phyloP scores from a whole-genome alignment of 345 rosid genomes.

The Gossypium ekmanianum region DNA sequence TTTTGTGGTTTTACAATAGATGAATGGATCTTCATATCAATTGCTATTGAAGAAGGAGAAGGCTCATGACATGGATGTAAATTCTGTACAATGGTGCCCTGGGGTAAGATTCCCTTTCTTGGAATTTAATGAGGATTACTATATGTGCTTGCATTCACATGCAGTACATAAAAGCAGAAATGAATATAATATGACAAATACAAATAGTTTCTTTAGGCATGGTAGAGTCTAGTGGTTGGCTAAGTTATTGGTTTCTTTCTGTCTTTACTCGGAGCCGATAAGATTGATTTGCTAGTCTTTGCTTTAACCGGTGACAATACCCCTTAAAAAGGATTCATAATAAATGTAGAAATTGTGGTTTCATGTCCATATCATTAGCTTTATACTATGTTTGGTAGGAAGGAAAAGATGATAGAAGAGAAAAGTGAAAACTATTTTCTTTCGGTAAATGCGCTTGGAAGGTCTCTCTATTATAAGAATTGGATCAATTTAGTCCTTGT shows the following conservation, averaged over 20 bases:
- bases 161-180: background rate
- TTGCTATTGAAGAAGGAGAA: conserved; percentile 71
- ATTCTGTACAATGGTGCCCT: conserved; percentile 75
- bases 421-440: too few relatives aligned
- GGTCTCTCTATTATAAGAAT: too few relatives aligned
- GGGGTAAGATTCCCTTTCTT: conserved; percentile 48
- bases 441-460: too few relatives aligned
- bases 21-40: conserved; percentile 43
- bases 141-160: background rate
- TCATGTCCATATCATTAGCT: background rate
- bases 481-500: too few relatives aligned
- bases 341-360: background rate
- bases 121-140: background rate
- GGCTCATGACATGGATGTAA: conserved; percentile 89
- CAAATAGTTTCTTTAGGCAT: background rate
- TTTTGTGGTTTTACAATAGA: conserved; percentile 9
- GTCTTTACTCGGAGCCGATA: background rate
- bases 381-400: background rate
- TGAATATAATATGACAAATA: conserved; percentile 5
- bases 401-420: too few relatives aligned
- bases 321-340: background rate
- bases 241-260: background rate
- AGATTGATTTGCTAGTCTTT: background rate
- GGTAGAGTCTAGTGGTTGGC: background rate
- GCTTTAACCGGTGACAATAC: background rate